A percentile compares a stretch with the other conserved stretches of the same genome.
Evolutionary conservation across 169 alveolate genomes (phyloP).

Genomic region (Cystoisospora suis): DNA sequence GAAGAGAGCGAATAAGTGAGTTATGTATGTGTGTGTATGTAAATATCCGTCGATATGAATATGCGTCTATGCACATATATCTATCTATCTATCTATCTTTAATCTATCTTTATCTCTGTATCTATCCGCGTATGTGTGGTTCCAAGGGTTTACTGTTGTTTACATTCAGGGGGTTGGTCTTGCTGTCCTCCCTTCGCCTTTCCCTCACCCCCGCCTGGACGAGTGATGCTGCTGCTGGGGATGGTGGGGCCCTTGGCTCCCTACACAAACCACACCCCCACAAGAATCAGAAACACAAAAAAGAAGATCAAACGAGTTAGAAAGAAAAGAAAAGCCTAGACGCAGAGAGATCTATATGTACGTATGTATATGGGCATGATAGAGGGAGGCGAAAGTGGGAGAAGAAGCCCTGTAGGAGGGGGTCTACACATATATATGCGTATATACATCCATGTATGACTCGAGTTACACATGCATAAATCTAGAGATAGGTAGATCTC

Average conservation of each 20-base stretch:
- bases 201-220: too few species aligned
- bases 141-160: background rate
- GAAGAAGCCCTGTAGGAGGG: too few species aligned
- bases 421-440: background rate
- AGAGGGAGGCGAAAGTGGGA: too few species aligned
- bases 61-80: background rate
- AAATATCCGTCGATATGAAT: background rate
- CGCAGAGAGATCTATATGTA: too few species aligned
- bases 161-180: background rate
- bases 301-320: too few species aligned
- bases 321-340: too few species aligned
- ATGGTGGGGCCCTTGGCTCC: too few species aligned
- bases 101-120: background rate
- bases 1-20: too few species aligned
- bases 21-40: background rate
- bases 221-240: too few species aligned
- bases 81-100: background rate
- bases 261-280: too few species aligned
- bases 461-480: background rate
- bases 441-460: background rate
- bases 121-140: background rate
- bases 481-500: background rate
- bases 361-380: background rate
- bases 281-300: too few species aligned
- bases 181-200: too few species aligned